phyloP scores from a whole-genome alignment of 2,329 filamentous ascomycete genomes.

The Onygena corvina region DNA sequence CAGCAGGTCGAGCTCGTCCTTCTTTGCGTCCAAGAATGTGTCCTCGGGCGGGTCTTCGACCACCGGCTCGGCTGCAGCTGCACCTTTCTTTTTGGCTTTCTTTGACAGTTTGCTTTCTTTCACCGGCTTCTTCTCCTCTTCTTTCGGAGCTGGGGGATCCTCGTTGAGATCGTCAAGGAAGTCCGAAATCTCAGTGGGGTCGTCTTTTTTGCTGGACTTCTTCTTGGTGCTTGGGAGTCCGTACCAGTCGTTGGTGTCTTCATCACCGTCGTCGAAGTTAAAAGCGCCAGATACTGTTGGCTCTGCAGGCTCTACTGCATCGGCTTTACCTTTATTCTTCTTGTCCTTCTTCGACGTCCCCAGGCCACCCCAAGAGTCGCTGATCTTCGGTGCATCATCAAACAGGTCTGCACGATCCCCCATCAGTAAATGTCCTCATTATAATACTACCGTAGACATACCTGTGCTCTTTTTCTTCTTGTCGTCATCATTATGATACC shows the following conservation, averaged over 20 bases:
- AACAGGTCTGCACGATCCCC: neutral
- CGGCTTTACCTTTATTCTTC: neutral
- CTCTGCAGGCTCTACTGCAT: too few species aligned
- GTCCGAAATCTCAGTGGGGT: neutral
- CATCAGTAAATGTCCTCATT: too few species aligned
- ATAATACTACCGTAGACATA: neutral
- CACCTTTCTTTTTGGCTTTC: constrained; percentile 22
- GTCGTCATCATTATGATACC: neutral
- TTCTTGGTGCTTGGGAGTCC: neutral
- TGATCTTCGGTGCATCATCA: neutral
- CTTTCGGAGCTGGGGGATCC: neutral
- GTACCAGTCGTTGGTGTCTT: neutral
- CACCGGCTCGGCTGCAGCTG: constrained; percentile 20
- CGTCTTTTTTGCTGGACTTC: neutral
- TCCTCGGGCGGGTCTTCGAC: constrained; percentile 16
- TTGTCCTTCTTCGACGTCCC: constrained; percentile 2
- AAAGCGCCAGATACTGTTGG: neutral
- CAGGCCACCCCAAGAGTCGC: neutral
- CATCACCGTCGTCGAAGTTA: neutral
- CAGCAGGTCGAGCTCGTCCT: constrained; percentile 14
- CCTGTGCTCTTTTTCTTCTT: neutral
- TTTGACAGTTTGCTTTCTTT: constrained; percentile 15
- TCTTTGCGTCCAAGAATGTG: constrained; percentile 15
- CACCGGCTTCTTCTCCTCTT: constrained; percentile 4
- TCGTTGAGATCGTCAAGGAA: neutral